Evolutionary conservation across 176 grass and related monocot genomes (phyloP).

Genomic region (Luzula sylvatica): DNA sequence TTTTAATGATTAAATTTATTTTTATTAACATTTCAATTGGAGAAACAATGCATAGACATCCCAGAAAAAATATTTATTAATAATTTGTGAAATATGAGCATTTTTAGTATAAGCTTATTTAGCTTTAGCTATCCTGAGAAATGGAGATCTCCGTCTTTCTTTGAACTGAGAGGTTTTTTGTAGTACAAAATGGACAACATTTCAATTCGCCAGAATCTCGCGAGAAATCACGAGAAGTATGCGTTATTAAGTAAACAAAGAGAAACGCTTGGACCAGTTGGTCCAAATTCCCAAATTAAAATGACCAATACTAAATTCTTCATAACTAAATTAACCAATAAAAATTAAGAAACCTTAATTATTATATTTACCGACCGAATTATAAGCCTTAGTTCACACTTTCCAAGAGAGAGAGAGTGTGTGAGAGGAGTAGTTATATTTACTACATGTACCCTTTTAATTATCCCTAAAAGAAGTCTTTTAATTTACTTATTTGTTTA

Average conservation of each 20-base stretch:
- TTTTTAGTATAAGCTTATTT: no score
- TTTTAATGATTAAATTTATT: no score
- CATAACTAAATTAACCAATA: conserved; percentile 14
- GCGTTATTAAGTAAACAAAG: conserved; percentile 25
- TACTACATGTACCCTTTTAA: background rate
- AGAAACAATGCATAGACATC: no score
- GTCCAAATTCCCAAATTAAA: conserved; percentile 20
- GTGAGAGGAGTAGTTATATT: background rate
- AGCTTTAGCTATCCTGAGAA: no score
- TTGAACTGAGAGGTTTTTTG: background rate
- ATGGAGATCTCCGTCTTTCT: no score
- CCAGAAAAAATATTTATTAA: no score
- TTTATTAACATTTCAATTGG: no score
- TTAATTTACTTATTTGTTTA: background rate
- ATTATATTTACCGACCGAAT: conserved; percentile 18
- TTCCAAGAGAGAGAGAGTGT: background rate
- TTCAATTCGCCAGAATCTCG: background rate
- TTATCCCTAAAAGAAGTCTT: background rate
- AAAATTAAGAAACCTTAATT: conserved; percentile 9
- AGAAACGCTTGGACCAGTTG: conserved; percentile 15
- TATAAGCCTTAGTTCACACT: conserved; percentile 15
- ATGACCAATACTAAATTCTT: conserved; percentile 12
- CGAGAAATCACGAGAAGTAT: conserved; percentile 18
- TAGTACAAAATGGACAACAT: no score
- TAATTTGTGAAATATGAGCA: no score